These are phyloP conservation scores for Cryptosporidium sp. DNA, from an alignment of 169 alveolate genomes.

Conservation along the genomic window DNA sequence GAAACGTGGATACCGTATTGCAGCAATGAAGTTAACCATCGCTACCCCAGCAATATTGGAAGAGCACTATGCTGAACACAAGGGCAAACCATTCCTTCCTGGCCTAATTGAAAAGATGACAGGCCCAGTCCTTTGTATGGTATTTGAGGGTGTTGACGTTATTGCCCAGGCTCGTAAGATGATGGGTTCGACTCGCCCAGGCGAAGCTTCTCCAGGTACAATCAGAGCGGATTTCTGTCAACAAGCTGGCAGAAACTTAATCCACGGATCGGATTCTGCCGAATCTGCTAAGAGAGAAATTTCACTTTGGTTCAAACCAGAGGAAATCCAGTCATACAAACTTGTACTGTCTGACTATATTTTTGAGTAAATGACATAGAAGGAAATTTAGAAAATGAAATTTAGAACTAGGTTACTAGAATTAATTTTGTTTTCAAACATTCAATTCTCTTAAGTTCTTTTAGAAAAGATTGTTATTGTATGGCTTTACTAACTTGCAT, in stretches of 20 bases:
- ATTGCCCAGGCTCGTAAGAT: constrained; percentile 94
- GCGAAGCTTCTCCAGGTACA: constrained; percentile 92
- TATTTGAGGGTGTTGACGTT: constrained; percentile 96
- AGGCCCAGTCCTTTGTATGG: constrained; percentile 98
- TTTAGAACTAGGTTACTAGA: constrained; percentile 21
- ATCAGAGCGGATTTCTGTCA: constrained; percentile 96
- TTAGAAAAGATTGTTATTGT: constrained; percentile 45
- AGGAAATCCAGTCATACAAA: constrained; percentile 88
- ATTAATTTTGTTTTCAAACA: constrained; percentile 1
- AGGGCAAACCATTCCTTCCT: constrained; percentile 93
- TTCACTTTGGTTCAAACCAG: constrained; percentile 94
- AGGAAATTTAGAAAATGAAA: not conserved
- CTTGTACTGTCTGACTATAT: constrained; percentile 60
- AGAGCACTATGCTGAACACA: constrained; percentile 95
- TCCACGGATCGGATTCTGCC: constrained; percentile 95
- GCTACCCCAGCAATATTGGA: constrained; percentile 91
- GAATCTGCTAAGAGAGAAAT: constrained; percentile 95
- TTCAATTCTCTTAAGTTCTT: not conserved
- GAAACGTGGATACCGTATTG: constrained; percentile 94
- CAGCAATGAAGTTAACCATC: constrained; percentile 91
- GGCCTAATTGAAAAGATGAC: constrained; percentile 90
- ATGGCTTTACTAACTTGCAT: constrained; percentile 21
- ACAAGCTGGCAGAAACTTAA: constrained; percentile 93
- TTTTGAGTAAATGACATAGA: constrained; percentile 24
- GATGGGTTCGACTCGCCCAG: constrained; percentile 95